Evolutionary conservation across 1,139 yeast genomes (phyloP), one percentile per base, ranked within the genome.

Genomic region (Nakaseomyces bracarensis): DNA sequence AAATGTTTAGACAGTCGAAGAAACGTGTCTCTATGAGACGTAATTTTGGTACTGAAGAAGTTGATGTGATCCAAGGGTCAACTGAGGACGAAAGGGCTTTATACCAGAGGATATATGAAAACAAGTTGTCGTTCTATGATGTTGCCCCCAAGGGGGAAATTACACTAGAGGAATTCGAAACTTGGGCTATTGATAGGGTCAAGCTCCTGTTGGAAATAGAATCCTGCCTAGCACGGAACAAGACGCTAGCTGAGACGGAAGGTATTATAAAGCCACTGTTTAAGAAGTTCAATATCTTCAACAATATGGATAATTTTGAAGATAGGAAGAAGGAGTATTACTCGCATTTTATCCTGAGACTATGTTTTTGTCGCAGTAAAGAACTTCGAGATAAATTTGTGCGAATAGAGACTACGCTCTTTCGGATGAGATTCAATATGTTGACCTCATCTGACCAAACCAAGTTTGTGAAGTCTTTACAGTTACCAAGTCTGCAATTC

Each of bases 171-270:
- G 84, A 91, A 58, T 93, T 91, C 61, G 98, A 91, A 63, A 71
- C 72, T 14, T 91, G 96, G 96, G 97, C 97, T 7, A 82, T 91
- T 40, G 97, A 91, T 57, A 69, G 99, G 48, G 71, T 91, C 49
- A 79, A 81, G 56, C 77, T 91, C 8, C 70, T 93, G 46, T 75
- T 86, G 45, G 96, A 87, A 59, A 80, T 91, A 40, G 96, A 89
- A 56, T 75, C 87, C 6, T 77, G 82, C 51, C 61, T 72, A 39
- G 77, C 82, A 27, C 71, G 94, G 49, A 79, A 81, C 48, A 79
- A 79, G 55, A 64, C 74, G 1, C 61, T 72, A 39, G 74, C 73
- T 49, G 96, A 87, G 45, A 74, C 77, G 36, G 91, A 82, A 52
- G 58, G 66, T 9, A 66, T 75, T 10, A 66, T 91, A 51, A 77